Conservation (phyloP, 768 basidiomycete species). For the Pleurotus cornucopiae region DNA sequence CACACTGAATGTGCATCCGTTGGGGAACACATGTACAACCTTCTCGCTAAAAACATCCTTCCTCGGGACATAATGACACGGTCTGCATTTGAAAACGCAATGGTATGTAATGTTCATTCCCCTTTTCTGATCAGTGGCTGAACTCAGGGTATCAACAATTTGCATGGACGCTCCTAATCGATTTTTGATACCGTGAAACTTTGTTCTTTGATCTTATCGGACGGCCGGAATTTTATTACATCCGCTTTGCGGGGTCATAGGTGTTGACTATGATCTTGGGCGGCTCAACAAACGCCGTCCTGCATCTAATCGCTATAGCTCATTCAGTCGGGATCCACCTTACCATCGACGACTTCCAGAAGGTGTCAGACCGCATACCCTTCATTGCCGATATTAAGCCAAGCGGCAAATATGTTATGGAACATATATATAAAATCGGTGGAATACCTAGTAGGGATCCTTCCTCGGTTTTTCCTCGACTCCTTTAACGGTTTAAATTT, state of each 20-base stretch:
- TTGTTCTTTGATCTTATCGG: background rate
- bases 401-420: conserved; percentile 98
- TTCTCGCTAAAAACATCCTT: conserved; percentile 87
- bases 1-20: conserved; percentile 74
- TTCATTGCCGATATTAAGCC: conserved; percentile 97
- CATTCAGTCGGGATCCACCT: conserved; percentile 91
- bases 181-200: conserved; percentile 1
- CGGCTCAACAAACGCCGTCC: conserved; percentile 95
- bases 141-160: background rate
- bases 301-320: conserved; percentile 95
- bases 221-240: conserved; percentile 6
- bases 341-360: conserved; percentile 89
- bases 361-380: conserved; percentile 86
- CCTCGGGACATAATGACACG: conserved; percentile 97
- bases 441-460: conserved; percentile 83
- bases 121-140: conserved; percentile 6
- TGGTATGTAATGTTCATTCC: conserved; percentile 46
- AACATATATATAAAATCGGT: conserved; percentile 92
- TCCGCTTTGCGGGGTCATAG: conserved; percentile 33
- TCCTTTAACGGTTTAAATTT: conserved; percentile 3
- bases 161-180: background rate
- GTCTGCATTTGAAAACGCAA: conserved; percentile 95
- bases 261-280: conserved; percentile 95
- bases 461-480: conserved; percentile 4
- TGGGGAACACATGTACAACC: conserved; percentile 79